These are phyloP conservation scores for Hansenula anomala DNA, from an alignment of 1,139 yeast genomes.

Conservation along the genomic window DNA sequence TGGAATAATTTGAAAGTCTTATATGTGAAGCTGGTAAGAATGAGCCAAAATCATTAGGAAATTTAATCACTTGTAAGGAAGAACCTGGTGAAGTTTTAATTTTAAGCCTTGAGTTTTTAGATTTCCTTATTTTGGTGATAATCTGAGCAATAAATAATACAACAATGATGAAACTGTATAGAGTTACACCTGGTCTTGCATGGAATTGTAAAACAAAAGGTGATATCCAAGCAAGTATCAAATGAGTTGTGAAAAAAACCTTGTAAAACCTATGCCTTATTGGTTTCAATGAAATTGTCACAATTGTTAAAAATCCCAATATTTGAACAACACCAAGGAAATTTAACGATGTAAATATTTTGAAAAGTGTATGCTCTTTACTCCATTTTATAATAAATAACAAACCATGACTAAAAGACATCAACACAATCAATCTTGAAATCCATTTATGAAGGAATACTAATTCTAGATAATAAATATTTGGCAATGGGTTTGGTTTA, in stretches of 20 bases:
- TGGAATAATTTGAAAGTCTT: constrained; percentile 30
- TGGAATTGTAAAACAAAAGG: constrained; percentile 61
- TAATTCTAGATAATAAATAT: constrained; percentile 51
- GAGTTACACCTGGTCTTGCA: constrained; percentile 69
- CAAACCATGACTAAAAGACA: constrained; percentile 51
- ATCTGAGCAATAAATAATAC: constrained; percentile 41
- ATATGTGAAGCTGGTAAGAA: constrained; percentile 44
- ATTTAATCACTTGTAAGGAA: constrained; percentile 26
- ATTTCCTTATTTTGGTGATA: constrained; percentile 24
- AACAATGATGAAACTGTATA: constrained; percentile 43
- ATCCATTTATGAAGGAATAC: constrained; percentile 76
- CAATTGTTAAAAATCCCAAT: constrained; percentile 36
- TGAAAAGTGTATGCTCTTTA: constrained; percentile 29
- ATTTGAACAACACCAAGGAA: constrained; percentile 59
- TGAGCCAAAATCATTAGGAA: constrained; percentile 28
- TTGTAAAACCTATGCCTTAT: constrained; percentile 52
- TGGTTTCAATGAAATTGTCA: constrained; percentile 50
- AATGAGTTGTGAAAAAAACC: constrained; percentile 63
- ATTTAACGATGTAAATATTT: constrained; percentile 44
- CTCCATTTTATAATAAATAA: constrained; percentile 51
- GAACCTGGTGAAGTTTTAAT: constrained; percentile 25
- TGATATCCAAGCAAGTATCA: constrained; percentile 59
- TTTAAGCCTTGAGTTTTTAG: constrained; percentile 23
- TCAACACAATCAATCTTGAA: constrained; percentile 54
- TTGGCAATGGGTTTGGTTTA: constrained; percentile 55